These are phyloP conservation scores for Chlorella sorokiniana DNA, from an alignment of 139 green algal species.

Conservation along the genomic window DNA sequence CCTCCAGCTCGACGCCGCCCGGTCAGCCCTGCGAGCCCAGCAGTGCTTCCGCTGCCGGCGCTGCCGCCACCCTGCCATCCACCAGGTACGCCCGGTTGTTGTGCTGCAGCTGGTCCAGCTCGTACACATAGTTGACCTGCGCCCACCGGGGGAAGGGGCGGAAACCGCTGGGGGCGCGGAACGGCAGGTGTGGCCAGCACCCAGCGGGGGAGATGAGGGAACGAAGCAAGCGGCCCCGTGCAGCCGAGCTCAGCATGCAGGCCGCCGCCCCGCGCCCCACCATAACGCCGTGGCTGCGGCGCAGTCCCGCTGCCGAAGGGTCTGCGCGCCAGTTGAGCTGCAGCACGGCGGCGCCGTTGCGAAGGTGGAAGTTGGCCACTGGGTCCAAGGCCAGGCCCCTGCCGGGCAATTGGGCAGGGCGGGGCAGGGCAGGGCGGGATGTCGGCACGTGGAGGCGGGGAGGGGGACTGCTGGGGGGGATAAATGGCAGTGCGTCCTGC, in stretches of 20 bases:
- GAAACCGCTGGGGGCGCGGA: background rate
- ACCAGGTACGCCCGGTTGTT: constrained; percentile 39
- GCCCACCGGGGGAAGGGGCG: too few species aligned
- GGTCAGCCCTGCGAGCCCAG: background rate
- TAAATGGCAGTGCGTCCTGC: too few species aligned
- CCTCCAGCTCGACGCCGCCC: background rate
- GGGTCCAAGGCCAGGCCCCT: constrained; percentile 72
- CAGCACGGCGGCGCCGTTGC: constrained; percentile 76
- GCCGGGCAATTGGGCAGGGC: background rate
- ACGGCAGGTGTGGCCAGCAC: background rate
- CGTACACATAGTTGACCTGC: constrained; percentile 78
- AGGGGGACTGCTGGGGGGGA: background rate
- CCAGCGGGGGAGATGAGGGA: background rate
- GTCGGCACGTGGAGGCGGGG: background rate
- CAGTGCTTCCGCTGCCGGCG: background rate
- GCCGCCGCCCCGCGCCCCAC: constrained; percentile 6
- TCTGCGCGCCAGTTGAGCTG: constrained; percentile 73
- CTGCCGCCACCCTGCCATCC: background rate
- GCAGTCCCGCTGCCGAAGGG: constrained; percentile 48
- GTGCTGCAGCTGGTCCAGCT: constrained; percentile 23
- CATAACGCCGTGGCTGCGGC: constrained; percentile 74
- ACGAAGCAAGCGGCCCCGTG: background rate
- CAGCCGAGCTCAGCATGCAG: background rate
- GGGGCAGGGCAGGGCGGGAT: background rate
- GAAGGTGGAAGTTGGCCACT: constrained; percentile 86